These are phyloP conservation scores for Rhizopogon roseolus DNA, from an alignment of 768 basidiomycete species.

Conservation along the genomic window DNA sequence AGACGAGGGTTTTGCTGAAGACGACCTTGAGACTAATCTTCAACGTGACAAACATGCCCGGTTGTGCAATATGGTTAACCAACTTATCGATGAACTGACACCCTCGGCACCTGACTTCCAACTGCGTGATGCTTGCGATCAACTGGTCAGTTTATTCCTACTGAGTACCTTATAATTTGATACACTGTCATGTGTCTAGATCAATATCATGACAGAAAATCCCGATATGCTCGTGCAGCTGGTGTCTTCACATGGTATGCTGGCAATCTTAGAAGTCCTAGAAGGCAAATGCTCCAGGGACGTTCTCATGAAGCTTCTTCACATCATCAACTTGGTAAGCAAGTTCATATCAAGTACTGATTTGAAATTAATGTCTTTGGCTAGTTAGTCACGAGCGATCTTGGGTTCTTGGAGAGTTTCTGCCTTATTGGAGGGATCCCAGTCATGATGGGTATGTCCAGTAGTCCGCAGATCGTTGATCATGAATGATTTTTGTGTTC, in stretches of 20 bases:
- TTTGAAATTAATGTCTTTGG: neutral
- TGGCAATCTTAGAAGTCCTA: conserved; percentile 90
- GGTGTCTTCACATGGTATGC: conserved; percentile 90
- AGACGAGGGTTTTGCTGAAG: conserved; percentile 89
- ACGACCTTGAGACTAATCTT: conserved; percentile 88
- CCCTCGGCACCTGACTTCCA: conserved; percentile 80
- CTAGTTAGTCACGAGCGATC: conserved; percentile 65
- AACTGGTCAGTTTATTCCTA: conserved; percentile 53
- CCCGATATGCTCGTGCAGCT: conserved; percentile 87
- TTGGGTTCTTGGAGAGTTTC: conserved; percentile 89
- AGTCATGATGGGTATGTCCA: conserved; percentile 77
- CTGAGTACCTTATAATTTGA: neutral
- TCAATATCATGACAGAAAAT: conserved; percentile 68
- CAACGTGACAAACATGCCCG: conserved; percentile 92
- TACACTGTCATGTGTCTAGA: conserved; percentile 35
- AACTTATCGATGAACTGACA: conserved; percentile 82
- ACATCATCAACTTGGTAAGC: conserved; percentile 83
- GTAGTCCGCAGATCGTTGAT: neutral
- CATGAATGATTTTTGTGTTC: conserved; percentile 1
- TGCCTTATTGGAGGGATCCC: conserved; percentile 95
- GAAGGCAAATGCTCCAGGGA: conserved; percentile 86
- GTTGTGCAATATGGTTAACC: conserved; percentile 73
- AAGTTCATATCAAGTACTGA: neutral
- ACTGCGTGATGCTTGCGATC: conserved; percentile 80
- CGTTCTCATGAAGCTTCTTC: conserved; percentile 77